Base-by-base conservation (phyloP, 2,329 filamentous ascomycete genomes). In the Trichoderma arundinaceum region DNA sequence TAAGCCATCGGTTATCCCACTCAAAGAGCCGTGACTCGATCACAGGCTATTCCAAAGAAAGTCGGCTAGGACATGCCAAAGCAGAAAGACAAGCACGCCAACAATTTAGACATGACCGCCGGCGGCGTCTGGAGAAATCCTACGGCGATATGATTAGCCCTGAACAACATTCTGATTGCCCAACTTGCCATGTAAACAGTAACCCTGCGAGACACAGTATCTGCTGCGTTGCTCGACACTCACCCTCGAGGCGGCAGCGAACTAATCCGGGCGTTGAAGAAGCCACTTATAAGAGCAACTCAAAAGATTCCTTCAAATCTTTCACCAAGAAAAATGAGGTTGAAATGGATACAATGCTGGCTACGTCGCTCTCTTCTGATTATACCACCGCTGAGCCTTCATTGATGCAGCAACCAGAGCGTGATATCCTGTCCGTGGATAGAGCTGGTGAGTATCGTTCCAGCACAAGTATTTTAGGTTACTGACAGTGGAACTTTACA, bases 201-300 rank as follows among this genome's bases (percentile, higher is more conserved):
- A 12, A 65, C 32, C 54, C 39, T 33, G 13, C 48, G 32, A 56
- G 41, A 7, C 61, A 67, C 44, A 60, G 66, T 17, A 61, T 67
- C 22, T 67, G 66, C 22, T 67, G 61, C 39, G 13, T 64, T 38
- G 66, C 66, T 54, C 61, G 48, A 28, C 61, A 49, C 7, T 65
- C 54, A 19, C 15, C 44, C 19, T 49, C 54, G 35, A 46, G 49
- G 22, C 48, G 43, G 19, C 38, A 49, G 2, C 39, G 15, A 15
- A 9, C 32, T 7, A 54, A 32, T 38, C 9, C 7, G 19, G 28
- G 49, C 8, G 28, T 33, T 9, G 52, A 49, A 8, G 15, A 39
- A 15, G 48, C 5, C 10, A 19, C 15, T 7, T 51, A 39, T 10
- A 33, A 43, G 5, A 44, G 35, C n/a, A n/a, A 10, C 12, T 35